Conservation (phyloP, 2,329 filamentous ascomycete genomes). For the Xylariales sp. region DNA sequence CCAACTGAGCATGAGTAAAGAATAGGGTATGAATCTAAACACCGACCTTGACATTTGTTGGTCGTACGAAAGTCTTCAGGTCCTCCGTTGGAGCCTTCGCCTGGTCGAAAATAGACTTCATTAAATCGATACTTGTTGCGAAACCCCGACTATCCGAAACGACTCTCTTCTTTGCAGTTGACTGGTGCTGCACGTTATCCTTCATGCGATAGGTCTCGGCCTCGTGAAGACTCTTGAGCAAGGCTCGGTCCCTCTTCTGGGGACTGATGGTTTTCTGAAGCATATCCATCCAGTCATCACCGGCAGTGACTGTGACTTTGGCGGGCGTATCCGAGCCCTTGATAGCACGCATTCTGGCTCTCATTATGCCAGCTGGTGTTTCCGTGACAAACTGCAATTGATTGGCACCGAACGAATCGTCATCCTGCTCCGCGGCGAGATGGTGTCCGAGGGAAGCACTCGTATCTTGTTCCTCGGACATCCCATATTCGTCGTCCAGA, state of each 20-base stretch:
- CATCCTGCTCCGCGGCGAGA: conserved; percentile 70
- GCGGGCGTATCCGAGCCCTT: conserved; percentile 56
- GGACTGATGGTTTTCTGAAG: conserved; percentile 91
- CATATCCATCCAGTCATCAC: conserved; percentile 90
- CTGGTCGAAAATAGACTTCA: conserved; percentile 88
- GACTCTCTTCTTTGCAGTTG: conserved; percentile 29
- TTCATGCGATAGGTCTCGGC: conserved; percentile 48
- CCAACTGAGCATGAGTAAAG: conserved; percentile 1
- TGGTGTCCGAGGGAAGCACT: conserved; percentile 70
- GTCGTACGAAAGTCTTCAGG: conserved; percentile 44
- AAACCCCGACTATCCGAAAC: conserved; percentile 60
- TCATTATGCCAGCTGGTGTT: conserved; percentile 57
- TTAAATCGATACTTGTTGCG: conserved; percentile 86
- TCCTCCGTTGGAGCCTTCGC: conserved; percentile 55
- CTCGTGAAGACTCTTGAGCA: conserved; percentile 59
- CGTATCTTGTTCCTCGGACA: conserved; percentile 67
- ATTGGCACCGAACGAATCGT: conserved; percentile 51
- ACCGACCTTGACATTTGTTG: conserved; percentile 84
- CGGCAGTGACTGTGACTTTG: conserved; percentile 58
- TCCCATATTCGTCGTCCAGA: conserved; percentile 73
- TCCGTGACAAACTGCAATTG: conserved; percentile 39
- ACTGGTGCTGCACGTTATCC: conserved; percentile 21
- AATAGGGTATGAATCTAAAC: no score
- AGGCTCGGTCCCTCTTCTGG: conserved; percentile 81
- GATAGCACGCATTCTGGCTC: conserved; percentile 59